Percentiles rank a stretch among this genome's conserved stretches.
phyloP scores from a whole-genome alignment of 371 early-diverging fungal species.

The Syncephalastrum contaminatum region DNA sequence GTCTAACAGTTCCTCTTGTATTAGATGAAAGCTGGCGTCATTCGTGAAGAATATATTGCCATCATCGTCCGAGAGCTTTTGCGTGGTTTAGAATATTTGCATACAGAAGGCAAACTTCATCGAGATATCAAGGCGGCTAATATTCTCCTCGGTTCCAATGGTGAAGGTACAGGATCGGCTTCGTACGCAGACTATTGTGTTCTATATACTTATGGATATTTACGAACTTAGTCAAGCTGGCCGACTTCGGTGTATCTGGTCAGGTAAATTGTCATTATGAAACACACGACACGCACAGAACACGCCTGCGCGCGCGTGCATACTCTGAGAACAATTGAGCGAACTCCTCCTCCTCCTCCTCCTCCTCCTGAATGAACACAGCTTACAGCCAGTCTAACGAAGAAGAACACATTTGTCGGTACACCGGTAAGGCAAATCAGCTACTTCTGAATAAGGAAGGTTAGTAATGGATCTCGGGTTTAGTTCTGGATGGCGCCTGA shows the following conservation, averaged over 20 bases:
- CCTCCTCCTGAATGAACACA: conserved; percentile 18
- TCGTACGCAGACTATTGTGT: neutral
- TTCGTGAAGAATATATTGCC: conserved; percentile 89
- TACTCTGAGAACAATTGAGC: neutral
- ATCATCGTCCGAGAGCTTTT: conserved; percentile 90
- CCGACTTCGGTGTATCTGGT: conserved; percentile 98
- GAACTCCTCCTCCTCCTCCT: too few relatives aligned
- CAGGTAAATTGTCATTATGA: conserved; percentile 53
- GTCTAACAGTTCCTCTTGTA: neutral
- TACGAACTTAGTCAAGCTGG: conserved; percentile 77
- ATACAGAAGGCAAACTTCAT: conserved; percentile 92
- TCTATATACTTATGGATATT: neutral
- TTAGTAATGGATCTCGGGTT: conserved; percentile 1
- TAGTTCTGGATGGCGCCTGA: conserved; percentile 98
- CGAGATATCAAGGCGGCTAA: conserved; percentile 84
- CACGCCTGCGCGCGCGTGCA: too few relatives aligned
- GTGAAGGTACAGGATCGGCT: conserved; percentile 50
- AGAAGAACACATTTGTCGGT: conserved; percentile 98
- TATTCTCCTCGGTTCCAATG: conserved; percentile 73
- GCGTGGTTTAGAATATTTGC: conserved; percentile 93
- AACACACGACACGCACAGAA: neutral
- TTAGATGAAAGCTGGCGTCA: conserved; percentile 78
- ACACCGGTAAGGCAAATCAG: conserved; percentile 76
- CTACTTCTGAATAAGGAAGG: neutral
- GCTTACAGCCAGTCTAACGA: conserved; percentile 90